These are phyloP conservation scores for Avicennia marina DNA, from an alignment of 257 asterid species.

Conservation along the genomic window DNA sequence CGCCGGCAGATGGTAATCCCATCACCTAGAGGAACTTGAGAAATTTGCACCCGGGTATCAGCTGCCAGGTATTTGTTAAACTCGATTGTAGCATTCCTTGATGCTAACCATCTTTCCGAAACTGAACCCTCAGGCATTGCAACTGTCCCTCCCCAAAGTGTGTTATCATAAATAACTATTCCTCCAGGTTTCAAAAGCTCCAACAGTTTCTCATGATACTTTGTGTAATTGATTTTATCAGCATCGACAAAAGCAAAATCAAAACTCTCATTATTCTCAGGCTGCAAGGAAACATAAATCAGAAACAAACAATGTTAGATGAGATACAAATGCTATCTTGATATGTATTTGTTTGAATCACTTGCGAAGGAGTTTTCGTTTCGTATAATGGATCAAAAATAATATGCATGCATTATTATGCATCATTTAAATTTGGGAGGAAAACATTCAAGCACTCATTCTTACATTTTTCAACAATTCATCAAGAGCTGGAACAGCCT, in stretches of 20 bases:
- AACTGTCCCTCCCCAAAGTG: constrained; percentile 43
- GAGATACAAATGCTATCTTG: neutral
- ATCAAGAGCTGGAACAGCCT: constrained; percentile 48
- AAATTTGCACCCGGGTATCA: constrained; percentile 15
- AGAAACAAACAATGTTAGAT: neutral
- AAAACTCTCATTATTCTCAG: constrained; percentile 21
- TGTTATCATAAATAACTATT: constrained; percentile 46
- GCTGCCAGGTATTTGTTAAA: constrained; percentile 12
- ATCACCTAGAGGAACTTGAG: constrained; percentile 11
- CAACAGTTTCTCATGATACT: constrained; percentile 48
- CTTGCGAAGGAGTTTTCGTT: neutral
- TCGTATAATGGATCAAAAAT: neutral
- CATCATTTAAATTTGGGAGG: neutral
- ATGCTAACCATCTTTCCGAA: neutral
- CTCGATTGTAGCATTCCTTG: constrained; percentile 6
- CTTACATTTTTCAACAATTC: constrained; percentile 39
- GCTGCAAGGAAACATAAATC: constrained; percentile 20
- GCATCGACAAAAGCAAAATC: constrained; percentile 65
- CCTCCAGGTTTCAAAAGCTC: constrained; percentile 47
- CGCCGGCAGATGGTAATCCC: constrained; percentile 15
- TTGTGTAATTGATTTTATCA: constrained; percentile 32
- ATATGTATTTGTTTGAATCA: neutral
- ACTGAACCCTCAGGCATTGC: constrained; percentile 9
- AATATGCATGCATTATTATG: neutral
- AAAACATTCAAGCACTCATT: neutral